Evolutionary conservation across 106 monocot species (phyloP).

Genomic region (Dendrobium chrysotoxum): DNA sequence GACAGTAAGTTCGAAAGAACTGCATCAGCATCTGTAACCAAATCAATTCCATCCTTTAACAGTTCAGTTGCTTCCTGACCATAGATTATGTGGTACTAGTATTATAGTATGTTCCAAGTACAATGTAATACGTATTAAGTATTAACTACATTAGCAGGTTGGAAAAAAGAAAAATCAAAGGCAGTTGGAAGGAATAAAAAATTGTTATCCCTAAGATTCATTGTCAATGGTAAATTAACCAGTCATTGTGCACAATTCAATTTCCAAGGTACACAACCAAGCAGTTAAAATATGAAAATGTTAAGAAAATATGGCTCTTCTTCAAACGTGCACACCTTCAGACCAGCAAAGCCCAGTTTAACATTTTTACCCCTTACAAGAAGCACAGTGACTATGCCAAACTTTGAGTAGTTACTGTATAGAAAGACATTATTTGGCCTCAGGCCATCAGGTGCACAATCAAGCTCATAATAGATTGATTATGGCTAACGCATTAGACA

Average conservation of each 20-base stretch:
- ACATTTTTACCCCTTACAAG: too few species aligned
- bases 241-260: not conserved
- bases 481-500: too few species aligned
- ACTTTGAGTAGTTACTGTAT: too few species aligned
- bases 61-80: conserved; percentile 81
- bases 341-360: too few species aligned
- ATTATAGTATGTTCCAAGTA: not conserved
- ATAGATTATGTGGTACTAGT: not conserved
- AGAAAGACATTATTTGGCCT: too few species aligned
- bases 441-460: too few species aligned
- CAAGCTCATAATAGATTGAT: too few species aligned
- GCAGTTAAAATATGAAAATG: conserved; percentile 1
- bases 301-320: not conserved
- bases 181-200: not conserved
- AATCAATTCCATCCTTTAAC: conserved; percentile 87
- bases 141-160: not conserved
- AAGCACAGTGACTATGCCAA: too few species aligned
- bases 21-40: conserved; percentile 66
- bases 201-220: not conserved
- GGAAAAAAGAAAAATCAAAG: not conserved
- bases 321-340: not conserved
- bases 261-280: not conserved
- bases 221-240: not conserved
- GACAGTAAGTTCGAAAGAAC: conserved; percentile 70
- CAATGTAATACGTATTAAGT: not conserved